Base-by-base conservation (phyloP, 2,329 filamentous ascomycete genomes). In the Capronia coronata region DNA sequence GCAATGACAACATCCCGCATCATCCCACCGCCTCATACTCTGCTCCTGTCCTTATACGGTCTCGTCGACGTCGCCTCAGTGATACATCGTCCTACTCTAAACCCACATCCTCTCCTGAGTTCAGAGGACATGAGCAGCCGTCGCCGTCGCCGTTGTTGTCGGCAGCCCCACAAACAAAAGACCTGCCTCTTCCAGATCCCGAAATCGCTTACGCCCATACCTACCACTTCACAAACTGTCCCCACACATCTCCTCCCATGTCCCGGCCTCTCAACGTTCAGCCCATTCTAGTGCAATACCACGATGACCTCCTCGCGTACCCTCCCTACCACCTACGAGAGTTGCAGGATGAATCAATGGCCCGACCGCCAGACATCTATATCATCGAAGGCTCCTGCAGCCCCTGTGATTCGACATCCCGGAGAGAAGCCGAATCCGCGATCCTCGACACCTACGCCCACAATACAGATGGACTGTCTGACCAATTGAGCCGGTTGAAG, bases 251-350 rank as follows among this genome's bases (percentile, higher is more conserved):
- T 7, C 58, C 58, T n/a, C 58, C 58, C 1, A 38, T 42, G 16
- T 52, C 51, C 3, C 47, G 54, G 11, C 58, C 58, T 7, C 52
- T 60, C n/a, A 56, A 60, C 37, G 48, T 48, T 1, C 50, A 56
- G 22, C 55, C 57, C 14, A 42, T 18, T 19, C 25, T 41, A 4
- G 52, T 43, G 7, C 25, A 21, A 21, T 52, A 51, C 27, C 27
- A 44, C 16, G 22, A 54, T 7, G 35, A 40, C 14, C 46, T 55
- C 2, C 44, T 57, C 14, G 39, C 42, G 10, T 51, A 43, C n/a
- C 48, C 39, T 8, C 51, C 55, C 10, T 41, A 18, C 7, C 34
- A 52, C 23, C 41, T 55, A 7, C 46, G 32, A 18, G 35, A 2
- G 22, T 23, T 5, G 10, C 13, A 44, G 37, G 30, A 19, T n/a